Evolutionary conservation across 441 rosid species (phyloP), one percentile per base, ranked within the genome.

Genomic region (Gossypium gossypioides): DNA sequence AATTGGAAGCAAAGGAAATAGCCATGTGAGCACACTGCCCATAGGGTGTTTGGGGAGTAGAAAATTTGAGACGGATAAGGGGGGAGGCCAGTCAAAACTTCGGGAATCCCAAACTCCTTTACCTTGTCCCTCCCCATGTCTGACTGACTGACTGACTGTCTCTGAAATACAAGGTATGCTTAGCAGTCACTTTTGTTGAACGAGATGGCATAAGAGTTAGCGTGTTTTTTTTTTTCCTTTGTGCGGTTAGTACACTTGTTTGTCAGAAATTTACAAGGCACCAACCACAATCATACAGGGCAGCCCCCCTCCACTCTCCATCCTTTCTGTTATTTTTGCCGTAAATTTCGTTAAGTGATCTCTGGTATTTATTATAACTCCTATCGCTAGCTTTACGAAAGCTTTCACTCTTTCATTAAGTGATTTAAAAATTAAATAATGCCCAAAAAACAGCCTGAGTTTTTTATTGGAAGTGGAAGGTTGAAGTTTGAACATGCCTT

Each of bases 11-110:
- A 63, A 15, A 24, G 22, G 24, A 42, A 52, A 32, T 32, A 64
- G 52, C 71, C 79, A 77, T 77, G 79, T 72, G 82, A 75, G 77
- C 85, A 75, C 79, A 42, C 79, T 80, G 84, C 83, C 84, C 77
- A 60, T 59, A 8, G 81, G 69, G 73, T 22, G 44, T 72, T 68
- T 42, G 9, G 66, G 63, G 34, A 70, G 56, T 57, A 73, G 27
- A 64, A 77, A 64, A 65, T 50, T 66, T 54, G 72, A 65, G 74
- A 73, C 27, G n/a, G 63, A 24, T 51, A 18, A 1, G 27, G 34
- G n/a, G n/a, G 24, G n/a, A 21, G 55, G 55, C 60, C 27, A 60
- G 85, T 83, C 89, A 83, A 80, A 76, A 48, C 84, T 70, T 83
- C 56, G 87, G 87, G 80, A 82, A 77, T 27, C 80, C 22, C 74